Evolutionary conservation across 2,329 filamentous ascomycete species (phyloP), one percentile per base, ranked within the genome.

Genomic region (Aphanocladium album): DNA sequence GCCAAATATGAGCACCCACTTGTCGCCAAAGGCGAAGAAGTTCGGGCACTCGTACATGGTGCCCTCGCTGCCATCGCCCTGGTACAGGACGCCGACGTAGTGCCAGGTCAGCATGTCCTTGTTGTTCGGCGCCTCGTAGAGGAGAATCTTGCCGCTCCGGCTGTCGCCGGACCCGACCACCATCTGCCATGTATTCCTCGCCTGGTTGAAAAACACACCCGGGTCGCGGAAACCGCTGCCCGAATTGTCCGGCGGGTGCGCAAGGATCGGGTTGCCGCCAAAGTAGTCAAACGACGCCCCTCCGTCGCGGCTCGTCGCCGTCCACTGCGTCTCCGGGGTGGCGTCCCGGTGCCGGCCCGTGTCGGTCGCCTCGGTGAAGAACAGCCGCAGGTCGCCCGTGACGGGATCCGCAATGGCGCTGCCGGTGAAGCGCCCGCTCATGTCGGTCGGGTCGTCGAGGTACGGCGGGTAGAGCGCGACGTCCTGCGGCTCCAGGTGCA

Each of bases 1-100:
- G 5, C 68, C 67, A 41, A 69, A 70, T 57, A 70, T 68, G 43
- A 70, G 64, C 47, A 66, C 67, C 68, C 67, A 69, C 23, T 68
- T 69, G 50, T 69, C 64, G 17, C 53, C 68, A 6, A 69, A 50
- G n/a, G 67, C 67, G 46, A 70, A 65, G 52, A 69, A 65, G 57
- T 70, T 70, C 53, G 67, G 68, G 50, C 66, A 70, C 57, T 70
- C 68, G 66, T 65, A 69, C 9, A 67, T 53, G n/a, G 58, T 62
- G 2, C 66, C 69, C 1, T 64, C 68, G 56, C 57, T 64, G 2
- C 64, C 66, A 46, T 71, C 65, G 17, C 70, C 70, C 7, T 63
- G 61, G 60, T 66, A 65, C 16, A 69, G 19, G 33, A 35, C 33
- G 33, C 33, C 33, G 33, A 35, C 33, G 33, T 35, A 35, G 33